These are phyloP conservation scores for Chytriomyces hyalinus DNA, from an alignment of 192 early-diverging fungal genomes.

Conservation along the genomic window DNA sequence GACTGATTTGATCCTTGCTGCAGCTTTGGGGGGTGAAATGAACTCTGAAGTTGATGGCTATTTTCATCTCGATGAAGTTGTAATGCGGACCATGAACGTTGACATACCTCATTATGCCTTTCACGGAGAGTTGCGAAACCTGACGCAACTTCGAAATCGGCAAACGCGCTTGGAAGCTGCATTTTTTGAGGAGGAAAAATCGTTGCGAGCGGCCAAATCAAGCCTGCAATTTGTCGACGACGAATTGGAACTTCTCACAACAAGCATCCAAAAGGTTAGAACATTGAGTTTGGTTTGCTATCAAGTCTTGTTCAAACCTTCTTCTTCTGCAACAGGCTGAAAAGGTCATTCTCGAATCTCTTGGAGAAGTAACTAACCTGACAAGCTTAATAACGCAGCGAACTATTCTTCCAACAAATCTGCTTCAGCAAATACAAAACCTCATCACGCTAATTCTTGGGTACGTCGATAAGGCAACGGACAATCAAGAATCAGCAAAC, in stretches of 20 bases:
- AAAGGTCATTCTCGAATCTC: background rate
- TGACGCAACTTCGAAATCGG: slow-evolving; percentile 5
- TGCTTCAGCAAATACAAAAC: background rate
- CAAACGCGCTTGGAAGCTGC: background rate
- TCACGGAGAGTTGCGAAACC: slow-evolving; percentile 7
- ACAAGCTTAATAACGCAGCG: background rate
- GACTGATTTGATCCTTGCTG: background rate
- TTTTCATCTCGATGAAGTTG: slow-evolving; percentile 18
- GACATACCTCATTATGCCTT: slow-evolving; percentile 18
- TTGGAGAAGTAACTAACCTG: background rate
- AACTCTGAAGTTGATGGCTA: slow-evolving; percentile 3
- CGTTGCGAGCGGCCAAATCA: background rate
- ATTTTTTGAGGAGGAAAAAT: background rate
- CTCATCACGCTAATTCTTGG: background rate
- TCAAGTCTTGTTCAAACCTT: background rate
- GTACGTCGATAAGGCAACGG: background rate
- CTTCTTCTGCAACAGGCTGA: background rate
- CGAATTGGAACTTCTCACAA: slow-evolving; percentile 11
- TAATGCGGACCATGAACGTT: slow-evolving; percentile 14
- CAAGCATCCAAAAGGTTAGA: background rate
- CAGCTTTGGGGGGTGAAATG: background rate
- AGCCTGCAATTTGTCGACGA: slow-evolving; percentile 8
- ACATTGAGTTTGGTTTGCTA: background rate
- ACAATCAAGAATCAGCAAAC: background rate
- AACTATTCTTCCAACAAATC: background rate